Conservation (phyloP, 2,329 filamentous ascomycete genomes). For the Ceratocystis diversiconidia region DNA sequence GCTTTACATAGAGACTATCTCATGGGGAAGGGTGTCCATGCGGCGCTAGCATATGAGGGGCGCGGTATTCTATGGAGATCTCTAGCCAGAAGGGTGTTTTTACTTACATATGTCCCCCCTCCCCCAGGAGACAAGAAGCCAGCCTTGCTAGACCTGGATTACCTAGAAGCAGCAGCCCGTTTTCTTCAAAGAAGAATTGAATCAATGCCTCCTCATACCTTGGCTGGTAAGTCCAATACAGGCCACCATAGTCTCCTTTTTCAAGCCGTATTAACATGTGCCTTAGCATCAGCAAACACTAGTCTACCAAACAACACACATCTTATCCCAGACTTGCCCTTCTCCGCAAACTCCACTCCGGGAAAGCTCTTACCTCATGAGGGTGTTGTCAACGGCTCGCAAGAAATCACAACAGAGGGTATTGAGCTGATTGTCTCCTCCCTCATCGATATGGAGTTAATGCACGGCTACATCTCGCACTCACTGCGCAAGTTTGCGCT, state of each 20-base stretch:
- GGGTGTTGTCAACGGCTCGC: slow-evolving; percentile 50
- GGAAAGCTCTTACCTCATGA: slow-evolving; percentile 41
- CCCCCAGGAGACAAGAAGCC: slow-evolving; percentile 41
- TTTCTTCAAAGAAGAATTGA: slow-evolving; percentile 52
- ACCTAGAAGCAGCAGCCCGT: slow-evolving; percentile 49
- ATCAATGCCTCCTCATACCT: slow-evolving; percentile 25
- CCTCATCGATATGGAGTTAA: slow-evolving; percentile 63
- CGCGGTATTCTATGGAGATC: slow-evolving; percentile 76
- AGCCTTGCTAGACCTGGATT: slow-evolving; percentile 58
- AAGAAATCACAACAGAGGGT: slow-evolving; percentile 43
- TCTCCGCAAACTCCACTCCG: slow-evolving; percentile 19
- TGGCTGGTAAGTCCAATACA: slow-evolving; percentile 11
- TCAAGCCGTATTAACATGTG: slow-evolving; percentile 3
- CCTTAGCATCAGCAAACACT: slow-evolving; percentile 13
- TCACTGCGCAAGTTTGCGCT: slow-evolving; percentile 63
- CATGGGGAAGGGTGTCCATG: slow-evolving; percentile 56
- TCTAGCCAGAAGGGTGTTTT: slow-evolving; percentile 61
- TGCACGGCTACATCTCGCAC: slow-evolving; percentile 75
- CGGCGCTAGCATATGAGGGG: slow-evolving; percentile 62
- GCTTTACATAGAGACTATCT: slow-evolving; percentile 56
- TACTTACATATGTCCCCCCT: slow-evolving; percentile 61
- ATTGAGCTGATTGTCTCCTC: slow-evolving; percentile 67
- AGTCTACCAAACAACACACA: slow-evolving; percentile 14
- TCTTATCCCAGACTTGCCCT: not conserved
- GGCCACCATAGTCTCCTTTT: too few relatives aligned